Evolutionary conservation across 805 yeast genomes (phyloP).

Genomic region (Pichia gijzeniarum): DNA sequence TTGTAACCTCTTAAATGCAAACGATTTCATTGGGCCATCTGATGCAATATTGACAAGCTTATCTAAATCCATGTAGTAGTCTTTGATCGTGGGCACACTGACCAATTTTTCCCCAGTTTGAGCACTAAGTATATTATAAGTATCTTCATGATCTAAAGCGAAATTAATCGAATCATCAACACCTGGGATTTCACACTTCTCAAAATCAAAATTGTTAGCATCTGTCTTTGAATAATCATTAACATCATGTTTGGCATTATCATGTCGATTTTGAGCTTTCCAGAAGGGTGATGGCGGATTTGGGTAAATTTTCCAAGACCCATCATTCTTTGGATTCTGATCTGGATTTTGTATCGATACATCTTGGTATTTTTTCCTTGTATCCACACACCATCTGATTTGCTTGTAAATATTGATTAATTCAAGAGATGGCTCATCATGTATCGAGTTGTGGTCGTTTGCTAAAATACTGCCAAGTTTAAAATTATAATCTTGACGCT

Average conservation of each 20-base stretch:
- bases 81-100: conserved; percentile 74
- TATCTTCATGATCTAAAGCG: conserved; percentile 51
- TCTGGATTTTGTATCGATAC: conserved; percentile 64
- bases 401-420: conserved; percentile 56
- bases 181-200: conserved; percentile 50
- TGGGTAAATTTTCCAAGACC: conserved; percentile 79
- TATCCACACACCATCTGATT: conserved; percentile 57
- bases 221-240: background rate
- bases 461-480: conserved; percentile 42
- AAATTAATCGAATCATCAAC: conserved; percentile 36
- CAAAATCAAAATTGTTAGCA: conserved; percentile 45
- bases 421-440: conserved; percentile 62
- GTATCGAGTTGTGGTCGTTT: conserved; percentile 41
- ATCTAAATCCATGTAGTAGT: conserved; percentile 80
- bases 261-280: conserved; percentile 30
- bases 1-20: conserved; percentile 89
- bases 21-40: conserved; percentile 95
- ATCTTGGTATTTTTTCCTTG: conserved; percentile 70
- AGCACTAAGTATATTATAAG: conserved; percentile 43
- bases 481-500: conserved; percentile 19
- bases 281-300: conserved; percentile 91
- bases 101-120: conserved; percentile 35
- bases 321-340: conserved; percentile 79
- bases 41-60: conserved; percentile 67
- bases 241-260: background rate